These are phyloP conservation scores for Hymenoscyphus infarciens DNA, from an alignment of 2,329 filamentous ascomycete genomes.

Conservation along the genomic window DNA sequence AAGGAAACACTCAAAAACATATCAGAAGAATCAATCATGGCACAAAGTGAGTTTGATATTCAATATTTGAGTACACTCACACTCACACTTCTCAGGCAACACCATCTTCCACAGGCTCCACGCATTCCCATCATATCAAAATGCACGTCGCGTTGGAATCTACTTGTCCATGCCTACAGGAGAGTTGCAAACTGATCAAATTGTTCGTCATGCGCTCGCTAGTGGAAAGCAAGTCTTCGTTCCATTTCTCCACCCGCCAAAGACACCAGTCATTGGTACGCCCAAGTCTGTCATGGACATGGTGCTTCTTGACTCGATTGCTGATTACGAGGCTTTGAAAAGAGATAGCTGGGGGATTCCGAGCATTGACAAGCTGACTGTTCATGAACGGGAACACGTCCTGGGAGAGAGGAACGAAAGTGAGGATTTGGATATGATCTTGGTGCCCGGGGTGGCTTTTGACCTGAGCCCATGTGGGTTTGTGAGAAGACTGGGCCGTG, in stretches of 20 bases:
- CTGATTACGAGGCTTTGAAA: slow-evolving; percentile 74
- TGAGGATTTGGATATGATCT: slow-evolving; percentile 71
- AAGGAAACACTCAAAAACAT: slow-evolving; percentile 62
- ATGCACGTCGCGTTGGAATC: slow-evolving; percentile 73
- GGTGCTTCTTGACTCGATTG: slow-evolving; percentile 69
- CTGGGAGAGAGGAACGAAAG: slow-evolving; percentile 53
- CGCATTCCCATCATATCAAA: slow-evolving; percentile 67
- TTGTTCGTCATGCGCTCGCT: slow-evolving; percentile 76
- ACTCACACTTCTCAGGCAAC: slow-evolving; percentile 48
- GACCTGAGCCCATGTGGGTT: slow-evolving; percentile 53
- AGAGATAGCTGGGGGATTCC: slow-evolving; percentile 93
- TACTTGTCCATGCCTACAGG: slow-evolving; percentile 90
- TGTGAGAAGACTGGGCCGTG: slow-evolving; percentile 81
- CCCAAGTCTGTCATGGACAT: slow-evolving; percentile 87
- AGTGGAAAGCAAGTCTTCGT: slow-evolving; percentile 84
- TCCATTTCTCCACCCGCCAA: slow-evolving; percentile 73
- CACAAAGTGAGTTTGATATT: slow-evolving; percentile 61
- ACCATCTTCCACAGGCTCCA: slow-evolving; percentile 62
- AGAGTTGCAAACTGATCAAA: slow-evolving; percentile 78
- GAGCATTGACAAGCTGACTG: slow-evolving; percentile 65
- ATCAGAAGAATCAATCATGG: slow-evolving; percentile 55
- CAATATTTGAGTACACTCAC: neutral
- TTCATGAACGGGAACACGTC: slow-evolving; percentile 66
- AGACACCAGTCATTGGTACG: slow-evolving; percentile 33
- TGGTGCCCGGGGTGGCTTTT: slow-evolving; percentile 92